These are phyloP conservation scores for Immersiella caudata DNA, from an alignment of 495 filamentous ascomycete species.

Conservation along the genomic window DNA sequence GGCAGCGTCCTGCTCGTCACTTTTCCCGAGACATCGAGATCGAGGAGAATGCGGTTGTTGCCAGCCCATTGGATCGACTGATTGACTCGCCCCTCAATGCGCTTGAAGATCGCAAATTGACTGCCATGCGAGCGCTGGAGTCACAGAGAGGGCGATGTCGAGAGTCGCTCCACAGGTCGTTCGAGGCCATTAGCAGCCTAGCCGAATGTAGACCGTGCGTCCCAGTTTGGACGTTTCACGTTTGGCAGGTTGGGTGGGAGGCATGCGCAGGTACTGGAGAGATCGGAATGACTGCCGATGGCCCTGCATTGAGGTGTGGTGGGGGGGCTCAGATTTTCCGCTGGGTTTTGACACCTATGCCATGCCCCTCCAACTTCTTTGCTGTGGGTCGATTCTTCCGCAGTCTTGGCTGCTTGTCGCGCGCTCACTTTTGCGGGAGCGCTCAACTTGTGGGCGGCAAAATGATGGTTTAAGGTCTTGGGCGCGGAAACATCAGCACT, in stretches of 20 bases:
- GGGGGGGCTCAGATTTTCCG: slow-evolving; percentile 11
- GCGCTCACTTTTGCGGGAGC: background rate
- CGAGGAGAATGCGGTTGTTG: background rate
- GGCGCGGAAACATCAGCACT: background rate
- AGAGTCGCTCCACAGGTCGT: slow-evolving; percentile 8
- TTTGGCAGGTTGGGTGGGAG: slow-evolving; percentile 13
- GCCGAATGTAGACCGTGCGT: slow-evolving; percentile 12
- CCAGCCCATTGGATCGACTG: background rate
- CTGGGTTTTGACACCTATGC: slow-evolving; percentile 10
- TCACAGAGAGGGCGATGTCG: background rate
- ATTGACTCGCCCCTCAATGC: slow-evolving; percentile 16
- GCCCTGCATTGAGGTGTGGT: slow-evolving; percentile 21
- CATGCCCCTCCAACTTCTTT: background rate
- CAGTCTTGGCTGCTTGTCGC: slow-evolving; percentile 3
- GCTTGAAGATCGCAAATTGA: slow-evolving; percentile 25
- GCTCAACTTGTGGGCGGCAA: background rate
- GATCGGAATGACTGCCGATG: slow-evolving; percentile 4
- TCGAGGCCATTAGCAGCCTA: slow-evolving; percentile 12
- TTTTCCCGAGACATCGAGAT: background rate
- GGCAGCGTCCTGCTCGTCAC: background rate
- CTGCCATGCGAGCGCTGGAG: slow-evolving; percentile 5
- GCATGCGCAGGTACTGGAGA: slow-evolving; percentile 25
- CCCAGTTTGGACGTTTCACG: slow-evolving; percentile 20
- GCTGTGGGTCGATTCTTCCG: background rate
- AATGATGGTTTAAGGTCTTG: background rate